These are phyloP conservation scores for Tulasnella sp. DNA, from an alignment of 768 basidiomycete species.

Conservation along the genomic window DNA sequence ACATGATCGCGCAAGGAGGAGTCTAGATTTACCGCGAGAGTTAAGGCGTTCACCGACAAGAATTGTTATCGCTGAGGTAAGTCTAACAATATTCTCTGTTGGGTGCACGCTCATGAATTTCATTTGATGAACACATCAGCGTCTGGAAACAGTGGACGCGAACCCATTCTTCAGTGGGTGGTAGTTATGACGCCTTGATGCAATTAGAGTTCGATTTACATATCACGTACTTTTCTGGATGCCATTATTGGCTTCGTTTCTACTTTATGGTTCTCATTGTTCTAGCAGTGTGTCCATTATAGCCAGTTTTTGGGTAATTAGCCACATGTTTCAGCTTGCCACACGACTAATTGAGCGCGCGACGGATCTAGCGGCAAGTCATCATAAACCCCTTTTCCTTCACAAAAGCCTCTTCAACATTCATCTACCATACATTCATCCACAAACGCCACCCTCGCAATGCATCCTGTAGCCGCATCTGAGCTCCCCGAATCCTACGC, in stretches of 20 bases:
- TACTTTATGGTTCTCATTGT: too few relatives aligned
- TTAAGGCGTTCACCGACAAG: conserved; percentile 28
- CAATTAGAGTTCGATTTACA: too few relatives aligned
- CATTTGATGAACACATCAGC: conserved; percentile 33
- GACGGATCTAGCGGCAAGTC: too few relatives aligned
- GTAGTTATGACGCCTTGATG: too few relatives aligned
- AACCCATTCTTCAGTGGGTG: conserved; percentile 63
- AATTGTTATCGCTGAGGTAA: conserved; percentile 60
- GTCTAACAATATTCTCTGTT: conserved; percentile 19
- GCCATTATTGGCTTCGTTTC: too few relatives aligned
- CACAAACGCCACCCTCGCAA: background rate
- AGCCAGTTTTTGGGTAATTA: too few relatives aligned
- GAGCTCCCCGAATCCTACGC: conserved; percentile 10
- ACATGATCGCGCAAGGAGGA: background rate
- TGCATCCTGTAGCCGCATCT: too few relatives aligned
- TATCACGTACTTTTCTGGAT: too few relatives aligned
- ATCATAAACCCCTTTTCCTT: too few relatives aligned
- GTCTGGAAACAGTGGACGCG: conserved; percentile 56
- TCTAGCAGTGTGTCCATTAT: too few relatives aligned
- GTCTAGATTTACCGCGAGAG: conserved; percentile 1
- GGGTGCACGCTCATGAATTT: conserved; percentile 9
- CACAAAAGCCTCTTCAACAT: background rate
- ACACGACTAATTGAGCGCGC: too few relatives aligned
- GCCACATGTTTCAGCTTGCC: too few relatives aligned
- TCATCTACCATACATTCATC: background rate